Conservation (phyloP, 2,329 filamentous ascomycete species). For the Scopulariopsis brevicaulis region DNA sequence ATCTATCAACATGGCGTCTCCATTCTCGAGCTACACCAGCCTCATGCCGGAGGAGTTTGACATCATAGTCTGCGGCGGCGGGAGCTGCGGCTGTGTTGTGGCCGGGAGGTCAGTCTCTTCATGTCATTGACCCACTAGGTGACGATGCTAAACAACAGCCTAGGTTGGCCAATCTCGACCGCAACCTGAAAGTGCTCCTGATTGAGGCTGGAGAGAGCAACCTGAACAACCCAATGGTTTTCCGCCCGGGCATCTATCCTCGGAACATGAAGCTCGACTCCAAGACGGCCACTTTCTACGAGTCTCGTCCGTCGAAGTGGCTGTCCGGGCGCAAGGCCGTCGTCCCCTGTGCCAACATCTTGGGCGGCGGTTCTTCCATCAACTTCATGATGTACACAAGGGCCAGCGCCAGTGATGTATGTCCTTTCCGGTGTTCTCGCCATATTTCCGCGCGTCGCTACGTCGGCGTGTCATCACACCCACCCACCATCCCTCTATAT, state of each 20-base stretch:
- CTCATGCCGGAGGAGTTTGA: conserved; percentile 63
- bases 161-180: conserved; percentile 63
- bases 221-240: conserved; percentile 70
- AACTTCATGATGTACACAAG: conserved; percentile 56
- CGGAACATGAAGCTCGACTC: conserved; percentile 69
- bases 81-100: conserved; percentile 52
- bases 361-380: conserved; percentile 63
- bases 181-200: conserved; percentile 58
- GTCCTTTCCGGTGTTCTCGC: background rate
- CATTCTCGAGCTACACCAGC: conserved; percentile 16
- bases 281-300: conserved; percentile 73
- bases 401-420: conserved; percentile 3
- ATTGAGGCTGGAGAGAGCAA: conserved; percentile 65
- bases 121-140: conserved; percentile 21
- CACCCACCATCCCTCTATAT: no score
- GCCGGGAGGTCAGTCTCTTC: conserved; percentile 35
- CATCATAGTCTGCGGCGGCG: conserved; percentile 69
- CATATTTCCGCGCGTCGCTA: background rate
- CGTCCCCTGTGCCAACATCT: conserved; percentile 62
- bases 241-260: conserved; percentile 66
- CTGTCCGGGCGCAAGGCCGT: conserved; percentile 60
- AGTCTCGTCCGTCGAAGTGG: conserved; percentile 63
- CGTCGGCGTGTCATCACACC: conserved; percentile 47
- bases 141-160: conserved; percentile 22
- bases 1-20: background rate